Conservation (phyloP, 768 basidiomycete genomes). For the Tylopilus plumbeoviolaceoides region DNA sequence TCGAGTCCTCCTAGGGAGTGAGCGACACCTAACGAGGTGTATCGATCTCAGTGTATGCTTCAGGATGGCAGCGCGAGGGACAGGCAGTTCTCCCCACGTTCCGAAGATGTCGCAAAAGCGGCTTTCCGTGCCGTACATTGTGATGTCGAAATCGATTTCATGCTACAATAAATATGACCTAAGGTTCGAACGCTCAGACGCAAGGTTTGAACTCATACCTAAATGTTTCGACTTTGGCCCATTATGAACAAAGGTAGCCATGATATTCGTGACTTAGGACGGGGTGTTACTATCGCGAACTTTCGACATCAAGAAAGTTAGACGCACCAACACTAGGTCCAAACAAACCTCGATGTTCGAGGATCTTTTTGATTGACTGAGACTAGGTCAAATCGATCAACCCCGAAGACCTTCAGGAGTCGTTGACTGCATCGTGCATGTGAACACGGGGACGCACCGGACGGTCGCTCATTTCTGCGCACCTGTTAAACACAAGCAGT, state of each 20-base stretch:
- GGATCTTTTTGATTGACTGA: too few relatives aligned
- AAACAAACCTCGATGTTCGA: too few relatives aligned
- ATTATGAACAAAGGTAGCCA: too few relatives aligned
- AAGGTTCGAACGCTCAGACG: slow-evolving; percentile 1
- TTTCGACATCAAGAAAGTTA: too few relatives aligned
- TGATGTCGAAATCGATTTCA: slow-evolving; percentile 64
- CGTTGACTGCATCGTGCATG: too few relatives aligned
- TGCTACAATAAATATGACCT: slow-evolving; percentile 38
- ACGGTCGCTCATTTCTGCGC: slow-evolving; percentile 58
- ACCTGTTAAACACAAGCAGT: slow-evolving; percentile 69
- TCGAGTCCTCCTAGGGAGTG: slow-evolving; percentile 36
- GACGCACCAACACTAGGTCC: too few relatives aligned
- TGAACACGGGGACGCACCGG: slow-evolving; percentile 39
- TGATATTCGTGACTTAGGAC: too few relatives aligned
- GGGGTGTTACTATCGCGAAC: too few relatives aligned
- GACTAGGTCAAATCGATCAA: too few relatives aligned
- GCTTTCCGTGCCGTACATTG: slow-evolving; percentile 45
- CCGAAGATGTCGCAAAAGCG: slow-evolving; percentile 44
- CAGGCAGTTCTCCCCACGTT: slow-evolving; percentile 60
- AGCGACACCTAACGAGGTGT: slow-evolving; percentile 61
- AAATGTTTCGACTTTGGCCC: slow-evolving; percentile 85
- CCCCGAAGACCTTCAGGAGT: too few relatives aligned
- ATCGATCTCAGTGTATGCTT: slow-evolving; percentile 89
- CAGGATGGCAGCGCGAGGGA: slow-evolving; percentile 73
- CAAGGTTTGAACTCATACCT: slow-evolving; percentile 47